These are phyloP conservation scores for Cucumis melo DNA, from an alignment of 306 rosid genomes.

Conservation along the genomic window DNA sequence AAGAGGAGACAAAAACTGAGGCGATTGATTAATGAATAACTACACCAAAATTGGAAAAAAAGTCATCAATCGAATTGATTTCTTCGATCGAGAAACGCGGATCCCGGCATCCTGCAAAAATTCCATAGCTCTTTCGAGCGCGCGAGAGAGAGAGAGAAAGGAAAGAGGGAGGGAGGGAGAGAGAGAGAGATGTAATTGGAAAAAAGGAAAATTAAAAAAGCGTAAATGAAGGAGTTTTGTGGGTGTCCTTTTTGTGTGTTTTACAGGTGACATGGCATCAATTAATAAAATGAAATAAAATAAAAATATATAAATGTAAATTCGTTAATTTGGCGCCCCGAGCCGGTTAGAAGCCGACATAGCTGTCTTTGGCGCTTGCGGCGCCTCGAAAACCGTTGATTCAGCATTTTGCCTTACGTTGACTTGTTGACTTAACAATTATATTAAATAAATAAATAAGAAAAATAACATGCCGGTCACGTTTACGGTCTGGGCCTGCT, in stretches of 20 bases:
- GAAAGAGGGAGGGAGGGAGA: not conserved
- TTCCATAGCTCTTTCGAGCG: slow-evolving; percentile 25
- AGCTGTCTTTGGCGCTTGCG: slow-evolving; percentile 15
- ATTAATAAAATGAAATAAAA: not conserved
- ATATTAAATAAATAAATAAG: not conserved
- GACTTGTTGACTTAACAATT: slow-evolving; percentile 3
- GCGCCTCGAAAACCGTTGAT: slow-evolving; percentile 34
- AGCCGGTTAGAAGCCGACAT: slow-evolving; percentile 12
- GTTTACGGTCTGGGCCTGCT: not conserved
- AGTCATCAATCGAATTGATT: slow-evolving; percentile 9
- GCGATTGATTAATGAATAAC: slow-evolving; percentile 10
- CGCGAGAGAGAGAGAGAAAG: not conserved
- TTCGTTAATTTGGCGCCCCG: slow-evolving; percentile 11
- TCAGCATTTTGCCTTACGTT: not conserved
- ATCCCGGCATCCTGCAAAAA: slow-evolving; percentile 40
- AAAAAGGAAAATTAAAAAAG: not conserved
- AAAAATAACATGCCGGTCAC: slow-evolving; percentile 2
- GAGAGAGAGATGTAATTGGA: not conserved
- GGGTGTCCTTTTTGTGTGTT: not conserved
- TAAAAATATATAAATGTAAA: not conserved
- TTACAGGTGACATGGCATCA: not conserved
- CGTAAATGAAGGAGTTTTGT: slow-evolving; percentile 7
- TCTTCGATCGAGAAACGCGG: slow-evolving; percentile 46
- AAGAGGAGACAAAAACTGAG: slow-evolving; percentile 7
- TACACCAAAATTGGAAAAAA: slow-evolving; percentile 15